Base-by-base conservation (phyloP, 768 basidiomycete species). In the Multifurca ochricompacta region DNA sequence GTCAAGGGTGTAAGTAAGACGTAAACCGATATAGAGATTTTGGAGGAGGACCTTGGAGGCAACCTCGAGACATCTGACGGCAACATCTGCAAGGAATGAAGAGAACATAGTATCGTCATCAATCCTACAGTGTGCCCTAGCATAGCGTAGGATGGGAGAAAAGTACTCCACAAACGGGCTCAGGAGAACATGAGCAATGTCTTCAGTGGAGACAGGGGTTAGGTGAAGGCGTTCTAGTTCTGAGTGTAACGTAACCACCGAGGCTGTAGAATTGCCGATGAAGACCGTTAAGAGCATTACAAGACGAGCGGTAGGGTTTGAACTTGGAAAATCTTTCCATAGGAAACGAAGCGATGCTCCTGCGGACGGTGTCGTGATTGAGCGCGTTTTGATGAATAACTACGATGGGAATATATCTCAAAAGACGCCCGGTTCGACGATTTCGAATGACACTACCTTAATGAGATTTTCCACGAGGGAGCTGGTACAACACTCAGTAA, bases 261-360 rank as follows among this genome's bases (percentile, higher is more conserved):
- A 41, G 32, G 54, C 41, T 27, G 47, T 40, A 19, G 48, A 25
- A 25, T 61, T 67, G 42, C 68, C 64, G 31, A 81, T 71, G 67
- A 84, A 87, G 18, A 83, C 72, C 14, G 80, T 78, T 52, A 88
- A 73, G n/a, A 91, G 74, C 69, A 93, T 80, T 50, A 85, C 85
- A 19, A 82, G 74, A 37, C 86, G 82, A 58, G 81, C 83, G 43
- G 72, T 72, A 19, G 75, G 74, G 62, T 86, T 77, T 6, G 72
- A 61, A 39, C 77, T 80, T 19, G 83, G 82, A 64, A 85, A 88
- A 63, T 89, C 87, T 42, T 70, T 66, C 65, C 77, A 83, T 40
- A 90, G 74, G 48, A 79, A 76, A 23, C 80, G 77, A 35, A 90
- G 73, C 31, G 75, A 76, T 61, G 74, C 74, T 49, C 73, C 73